These are phyloP conservation scores for Saccharomycopsis capsularis DNA, from an alignment of 805 yeast genomes.

Conservation along the genomic window DNA sequence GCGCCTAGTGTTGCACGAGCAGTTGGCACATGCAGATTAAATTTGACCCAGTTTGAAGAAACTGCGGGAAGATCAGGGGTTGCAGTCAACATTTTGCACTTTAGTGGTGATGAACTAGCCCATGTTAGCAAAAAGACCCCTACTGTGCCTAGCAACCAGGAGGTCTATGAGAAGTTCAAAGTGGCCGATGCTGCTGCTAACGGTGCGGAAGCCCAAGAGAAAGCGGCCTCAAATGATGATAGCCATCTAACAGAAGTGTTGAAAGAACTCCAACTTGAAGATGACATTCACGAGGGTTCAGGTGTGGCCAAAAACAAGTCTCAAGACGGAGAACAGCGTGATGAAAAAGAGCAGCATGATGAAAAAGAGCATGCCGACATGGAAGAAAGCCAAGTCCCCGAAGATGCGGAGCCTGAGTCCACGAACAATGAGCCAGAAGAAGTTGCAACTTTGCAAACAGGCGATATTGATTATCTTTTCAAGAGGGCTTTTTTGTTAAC, in stretches of 20 bases:
- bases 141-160: conserved; percentile 36
- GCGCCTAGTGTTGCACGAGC: conserved; percentile 63
- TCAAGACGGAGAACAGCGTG: not conserved
- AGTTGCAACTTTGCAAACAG: conserved; percentile 34
- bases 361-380: conserved; percentile 15
- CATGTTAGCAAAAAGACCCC: conserved; percentile 41
- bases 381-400: conserved; percentile 16
- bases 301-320: not conserved
- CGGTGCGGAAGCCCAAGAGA: not conserved
- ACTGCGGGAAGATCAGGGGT: conserved; percentile 67
- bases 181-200: no score
- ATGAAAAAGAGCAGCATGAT: not conserved
- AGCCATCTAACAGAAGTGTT: not conserved
- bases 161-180: conserved; percentile 21
- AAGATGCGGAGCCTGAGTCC: conserved; percentile 12
- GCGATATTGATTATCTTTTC: conserved; percentile 72
- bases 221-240: not conserved
- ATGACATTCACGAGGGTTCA: no score
- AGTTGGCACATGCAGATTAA: conserved; percentile 53
- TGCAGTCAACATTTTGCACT: conserved; percentile 70
- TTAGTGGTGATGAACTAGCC: conserved; percentile 57
- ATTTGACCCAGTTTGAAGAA: conserved; percentile 37
- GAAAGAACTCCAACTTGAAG: not conserved
- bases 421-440: conserved; percentile 19
- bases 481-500: conserved; percentile 65